Evolutionary conservation across 257 asterid genomes (phyloP).

Genomic region (Leonotis leonurus): DNA sequence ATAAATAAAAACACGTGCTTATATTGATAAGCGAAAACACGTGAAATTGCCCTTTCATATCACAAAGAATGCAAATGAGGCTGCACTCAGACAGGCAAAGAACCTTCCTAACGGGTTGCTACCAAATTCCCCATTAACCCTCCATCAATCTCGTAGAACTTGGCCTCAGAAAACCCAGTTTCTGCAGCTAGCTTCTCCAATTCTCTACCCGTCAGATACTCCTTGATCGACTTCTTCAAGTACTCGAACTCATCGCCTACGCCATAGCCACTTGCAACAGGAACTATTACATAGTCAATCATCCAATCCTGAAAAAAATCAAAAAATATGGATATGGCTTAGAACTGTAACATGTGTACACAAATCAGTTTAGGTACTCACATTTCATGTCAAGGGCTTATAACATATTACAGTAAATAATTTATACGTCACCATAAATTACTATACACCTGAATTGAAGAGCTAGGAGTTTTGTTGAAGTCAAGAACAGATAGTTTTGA

Average conservation of each 20-base stretch:
- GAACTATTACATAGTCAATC: constrained; percentile 66
- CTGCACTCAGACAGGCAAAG: too few relatives aligned
- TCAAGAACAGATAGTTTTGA: constrained; percentile 68
- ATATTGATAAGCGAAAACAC: not conserved
- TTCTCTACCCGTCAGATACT: constrained; percentile 74
- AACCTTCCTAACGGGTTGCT: constrained; percentile 49
- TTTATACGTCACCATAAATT: not conserved
- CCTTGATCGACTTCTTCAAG: constrained; percentile 75
- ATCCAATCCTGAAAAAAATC: constrained; percentile 59
- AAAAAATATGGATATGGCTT: not conserved
- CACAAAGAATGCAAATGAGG: constrained; percentile 14
- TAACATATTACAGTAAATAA: not conserved
- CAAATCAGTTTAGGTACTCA: too few relatives aligned
- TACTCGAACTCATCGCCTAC: constrained; percentile 63
- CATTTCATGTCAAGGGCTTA: too few relatives aligned
- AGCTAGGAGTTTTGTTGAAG: constrained; percentile 61
- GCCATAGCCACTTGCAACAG: constrained; percentile 69
- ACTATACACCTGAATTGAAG: constrained; percentile 51
- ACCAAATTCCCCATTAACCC: constrained; percentile 79
- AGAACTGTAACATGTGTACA: too few relatives aligned
- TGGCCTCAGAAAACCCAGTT: constrained; percentile 66
- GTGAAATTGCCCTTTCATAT: constrained; percentile 1
- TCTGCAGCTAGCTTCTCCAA: constrained; percentile 69
- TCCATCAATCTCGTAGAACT: constrained; percentile 52
- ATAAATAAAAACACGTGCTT: too few relatives aligned